A percentile compares a stretch with the other conserved stretches of the same genome.
Evolutionary conservation across 495 filamentous ascomycete genomes (phyloP).

Genomic region (Penicillium arizonense): DNA sequence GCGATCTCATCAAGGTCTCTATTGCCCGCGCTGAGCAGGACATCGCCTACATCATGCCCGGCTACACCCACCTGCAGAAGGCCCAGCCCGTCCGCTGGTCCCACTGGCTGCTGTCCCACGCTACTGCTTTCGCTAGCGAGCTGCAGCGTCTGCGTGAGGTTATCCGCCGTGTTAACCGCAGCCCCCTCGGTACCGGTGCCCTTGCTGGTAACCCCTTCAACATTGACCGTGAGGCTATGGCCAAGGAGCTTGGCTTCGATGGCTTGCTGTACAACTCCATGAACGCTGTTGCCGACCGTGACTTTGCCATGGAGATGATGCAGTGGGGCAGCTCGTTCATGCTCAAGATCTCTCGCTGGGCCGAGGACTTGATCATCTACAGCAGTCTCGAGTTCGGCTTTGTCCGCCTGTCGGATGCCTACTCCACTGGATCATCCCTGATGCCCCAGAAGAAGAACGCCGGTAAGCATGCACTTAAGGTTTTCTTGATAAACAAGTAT

Average conservation of each 20-base stretch:
- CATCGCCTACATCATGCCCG: constrained; percentile 62
- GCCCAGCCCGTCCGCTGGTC: constrained; percentile 88
- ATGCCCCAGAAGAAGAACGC: constrained; percentile 88
- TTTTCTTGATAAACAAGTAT: background rate
- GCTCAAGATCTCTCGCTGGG: constrained; percentile 82
- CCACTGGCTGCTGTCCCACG: constrained; percentile 84
- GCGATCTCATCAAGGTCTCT: constrained; percentile 69
- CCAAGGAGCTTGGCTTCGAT: constrained; percentile 84
- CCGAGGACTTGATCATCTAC: constrained; percentile 91
- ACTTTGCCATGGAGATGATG: constrained; percentile 88
- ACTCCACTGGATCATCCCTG: constrained; percentile 77
- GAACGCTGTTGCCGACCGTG: constrained; percentile 79
- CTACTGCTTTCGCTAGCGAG: constrained; percentile 70
- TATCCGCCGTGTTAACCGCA: constrained; percentile 69
- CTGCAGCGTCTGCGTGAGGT: constrained; percentile 78
- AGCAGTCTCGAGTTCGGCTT: constrained; percentile 79
- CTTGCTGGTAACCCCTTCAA: constrained; percentile 90
- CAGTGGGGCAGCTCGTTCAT: constrained; percentile 86
- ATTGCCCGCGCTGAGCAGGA: constrained; percentile 74
- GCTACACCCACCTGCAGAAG: constrained; percentile 89
- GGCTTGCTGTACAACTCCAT: constrained; percentile 81
- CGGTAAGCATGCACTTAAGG: constrained; percentile 12
- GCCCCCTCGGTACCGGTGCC: constrained; percentile 81
- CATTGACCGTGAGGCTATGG: constrained; percentile 86
- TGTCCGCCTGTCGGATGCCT: constrained; percentile 79